Evolutionary conservation across 1,284 basidiomycete genomes (phyloP), one percentile per base, ranked within the genome.

Genomic region (Malassezia nana): DNA sequence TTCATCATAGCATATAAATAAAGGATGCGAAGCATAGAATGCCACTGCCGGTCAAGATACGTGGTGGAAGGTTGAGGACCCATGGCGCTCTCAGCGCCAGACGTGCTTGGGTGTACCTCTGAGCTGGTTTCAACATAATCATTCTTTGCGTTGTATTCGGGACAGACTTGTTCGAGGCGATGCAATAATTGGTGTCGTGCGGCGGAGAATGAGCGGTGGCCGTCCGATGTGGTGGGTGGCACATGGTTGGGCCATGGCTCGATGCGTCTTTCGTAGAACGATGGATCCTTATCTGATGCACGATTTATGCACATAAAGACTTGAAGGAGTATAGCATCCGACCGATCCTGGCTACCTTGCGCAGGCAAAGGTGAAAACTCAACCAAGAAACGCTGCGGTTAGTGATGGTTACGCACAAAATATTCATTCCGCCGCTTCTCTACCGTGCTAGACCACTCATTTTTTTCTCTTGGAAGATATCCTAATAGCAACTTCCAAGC

Each of bases 1-100:
- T 74, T 71, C 33, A 74, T 63, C 3, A 69, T 51, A 15, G 71
- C 66, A 43, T 69, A 69, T 20, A 72, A 35, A 46, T 64, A 74
- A 25, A 74, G 61, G 6, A 74, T 66, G 24, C 71, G 66, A 2
- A 74, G 44, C 10, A 74, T 51, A 9, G 67, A 62, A 47, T 74
- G 67, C 68, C 69, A 72, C 15, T 62, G 60, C 24, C 59, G 58
- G 29, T 68, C 61, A 4, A 44, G 31, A 6, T 54, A 48, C 12
- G 18, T 18, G 4, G 26, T 6, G 13, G n/a, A n/a, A 1, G 32
- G 28, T 8, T n/a, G 20, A 2, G 30, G 38, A 25, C 30, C 25
- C 13, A 33, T 10, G 15, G 16, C 3, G 18, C 18, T n/a, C 10
- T 4, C 6, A 25, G 7, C 6, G 39, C 18, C 39, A 24, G n/a